Conservation (phyloP, 2,329 filamentous ascomycete species). For the Lasiodiplodia sp. region DNA sequence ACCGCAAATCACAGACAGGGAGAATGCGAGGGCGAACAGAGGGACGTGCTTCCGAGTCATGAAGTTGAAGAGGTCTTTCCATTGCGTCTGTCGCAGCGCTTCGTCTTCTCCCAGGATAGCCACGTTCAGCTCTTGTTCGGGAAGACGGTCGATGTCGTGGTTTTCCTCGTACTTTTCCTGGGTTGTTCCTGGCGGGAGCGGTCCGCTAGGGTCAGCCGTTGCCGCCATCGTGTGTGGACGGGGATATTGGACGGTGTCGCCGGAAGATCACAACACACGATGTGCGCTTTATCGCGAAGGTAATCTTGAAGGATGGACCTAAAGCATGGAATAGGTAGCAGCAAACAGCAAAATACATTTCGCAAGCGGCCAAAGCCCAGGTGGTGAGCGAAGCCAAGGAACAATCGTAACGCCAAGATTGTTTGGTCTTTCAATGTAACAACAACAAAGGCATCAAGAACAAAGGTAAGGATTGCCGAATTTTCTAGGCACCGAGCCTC, state of each 20-base stretch:
- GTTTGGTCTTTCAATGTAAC: constrained; percentile 18
- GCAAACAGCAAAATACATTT: constrained; percentile 3
- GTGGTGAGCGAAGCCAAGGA: constrained; percentile 11
- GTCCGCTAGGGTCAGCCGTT: background rate
- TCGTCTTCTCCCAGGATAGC: constrained; percentile 25
- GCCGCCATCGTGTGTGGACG: constrained; percentile 14
- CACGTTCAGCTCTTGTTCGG: constrained; percentile 6
- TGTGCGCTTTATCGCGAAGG: background rate
- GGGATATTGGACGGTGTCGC: background rate
- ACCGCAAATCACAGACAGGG: constrained; percentile 66
- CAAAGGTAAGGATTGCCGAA: background rate
- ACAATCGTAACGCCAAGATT: constrained; percentile 27
- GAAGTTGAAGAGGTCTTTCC: constrained; percentile 74
- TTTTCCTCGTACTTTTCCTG: background rate
- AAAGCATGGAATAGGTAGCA: background rate
- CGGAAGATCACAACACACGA: background rate
- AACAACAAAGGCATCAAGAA: constrained; percentile 24
- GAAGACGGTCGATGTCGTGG: background rate
- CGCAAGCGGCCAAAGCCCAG: background rate
- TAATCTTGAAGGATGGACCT: background rate
- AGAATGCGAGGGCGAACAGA: constrained; percentile 62
- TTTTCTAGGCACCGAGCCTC: background rate
- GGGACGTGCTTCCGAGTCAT: constrained; percentile 67
- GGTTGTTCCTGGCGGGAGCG: background rate
- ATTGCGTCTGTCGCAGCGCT: constrained; percentile 44